A percentile compares a stretch with the other conserved stretches of the same genome.
phyloP scores from a whole-genome alignment of 1,284 basidiomycete species.

The Pholiota adiposa region DNA sequence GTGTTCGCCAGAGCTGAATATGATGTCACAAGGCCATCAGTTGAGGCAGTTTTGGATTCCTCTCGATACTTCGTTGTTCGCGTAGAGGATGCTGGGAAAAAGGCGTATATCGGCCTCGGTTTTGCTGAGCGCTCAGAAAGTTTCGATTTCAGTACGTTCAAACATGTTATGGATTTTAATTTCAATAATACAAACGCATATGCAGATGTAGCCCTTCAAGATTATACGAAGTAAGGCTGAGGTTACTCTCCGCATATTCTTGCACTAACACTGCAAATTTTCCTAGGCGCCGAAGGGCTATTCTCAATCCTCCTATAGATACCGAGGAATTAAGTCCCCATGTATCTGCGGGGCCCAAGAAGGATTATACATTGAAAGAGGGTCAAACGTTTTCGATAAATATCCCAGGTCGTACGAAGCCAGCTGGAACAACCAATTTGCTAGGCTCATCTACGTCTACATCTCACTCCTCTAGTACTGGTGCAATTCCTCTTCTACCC shows the following conservation, averaged over 20 bases:
- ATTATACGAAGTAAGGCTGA: slow-evolving; percentile 81
- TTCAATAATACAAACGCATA: slow-evolving; percentile 11
- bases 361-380: slow-evolving; percentile 95
- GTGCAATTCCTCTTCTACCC: slow-evolving; percentile 62
- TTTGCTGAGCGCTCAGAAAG: slow-evolving; percentile 91
- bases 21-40: slow-evolving; percentile 78
- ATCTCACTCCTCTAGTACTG: slow-evolving; percentile 31
- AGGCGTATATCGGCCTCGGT: slow-evolving; percentile 94
- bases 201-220: slow-evolving; percentile 90
- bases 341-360: slow-evolving; percentile 79
- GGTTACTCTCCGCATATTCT: slow-evolving; percentile 5
- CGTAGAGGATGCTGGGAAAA: slow-evolving; percentile 85
- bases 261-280: slow-evolving; percentile 2
- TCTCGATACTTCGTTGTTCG: slow-evolving; percentile 95
- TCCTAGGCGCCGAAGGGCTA: slow-evolving; percentile 63
- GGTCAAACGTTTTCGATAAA: slow-evolving; percentile 95
- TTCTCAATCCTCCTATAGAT: slow-evolving; percentile 54
- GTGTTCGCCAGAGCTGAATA: slow-evolving; percentile 95
- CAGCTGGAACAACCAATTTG: slow-evolving; percentile 36
- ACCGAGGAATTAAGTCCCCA: slow-evolving; percentile 55
- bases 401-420: slow-evolving; percentile 75
- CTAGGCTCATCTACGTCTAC: slow-evolving; percentile 34
- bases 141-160: slow-evolving; percentile 86
- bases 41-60: slow-evolving; percentile 96
- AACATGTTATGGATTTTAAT: neutral